These are phyloP conservation scores for Solanum piurae DNA, from an alignment of 257 asterid genomes.

Conservation along the genomic window DNA sequence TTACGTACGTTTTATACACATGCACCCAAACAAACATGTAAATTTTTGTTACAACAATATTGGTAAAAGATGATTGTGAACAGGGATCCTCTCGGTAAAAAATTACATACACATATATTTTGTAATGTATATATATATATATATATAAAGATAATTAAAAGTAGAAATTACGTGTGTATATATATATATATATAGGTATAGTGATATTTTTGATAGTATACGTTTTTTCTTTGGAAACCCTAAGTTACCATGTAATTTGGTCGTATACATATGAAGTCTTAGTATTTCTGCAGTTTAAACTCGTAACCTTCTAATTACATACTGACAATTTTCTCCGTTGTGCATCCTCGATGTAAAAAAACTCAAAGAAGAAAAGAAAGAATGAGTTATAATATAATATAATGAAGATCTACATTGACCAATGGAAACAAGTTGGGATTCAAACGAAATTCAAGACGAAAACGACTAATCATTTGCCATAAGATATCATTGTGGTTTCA, in stretches of 20 bases:
- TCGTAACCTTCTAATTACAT: not conserved
- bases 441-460: slow-evolving; percentile 23
- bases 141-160: no score
- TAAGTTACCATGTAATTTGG: not conserved
- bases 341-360: not conserved
- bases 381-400: not conserved
- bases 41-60: not conserved
- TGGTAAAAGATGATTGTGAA: not conserved
- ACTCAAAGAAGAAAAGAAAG: not conserved
- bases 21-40: not conserved
- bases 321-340: rapidly evolving
- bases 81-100: no score
- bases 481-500: slow-evolving; percentile 12
- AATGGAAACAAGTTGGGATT: slow-evolving; percentile 16
- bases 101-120: no score
- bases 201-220: not conserved
- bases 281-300: not conserved
- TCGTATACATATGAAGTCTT: not conserved
- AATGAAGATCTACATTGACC: slow-evolving; percentile 14
- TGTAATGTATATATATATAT: no score
- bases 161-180: not conserved
- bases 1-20: not conserved
- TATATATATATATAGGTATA: not conserved
- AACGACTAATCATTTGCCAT: slow-evolving; percentile 18
- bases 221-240: not conserved